Evolutionary conservation across 192 early-diverging fungal species (phyloP).

Genomic region (Phycomyces blakesleeanus): DNA sequence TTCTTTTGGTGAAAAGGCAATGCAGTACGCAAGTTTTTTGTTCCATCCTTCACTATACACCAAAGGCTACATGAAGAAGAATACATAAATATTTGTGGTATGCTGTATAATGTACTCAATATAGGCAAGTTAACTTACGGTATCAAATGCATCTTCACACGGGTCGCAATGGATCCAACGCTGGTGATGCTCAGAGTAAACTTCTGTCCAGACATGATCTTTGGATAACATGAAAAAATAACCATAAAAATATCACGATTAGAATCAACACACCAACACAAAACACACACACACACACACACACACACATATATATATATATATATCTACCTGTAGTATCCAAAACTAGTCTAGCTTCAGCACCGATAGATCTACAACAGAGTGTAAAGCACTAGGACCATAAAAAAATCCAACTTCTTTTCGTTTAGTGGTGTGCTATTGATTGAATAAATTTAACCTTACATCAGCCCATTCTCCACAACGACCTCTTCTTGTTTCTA

Average conservation of each 20-base stretch:
- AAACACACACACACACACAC: too few species aligned
- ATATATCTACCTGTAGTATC: conserved; percentile 36
- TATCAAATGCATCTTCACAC: conserved; percentile 55
- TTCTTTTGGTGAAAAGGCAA: conserved; percentile 43
- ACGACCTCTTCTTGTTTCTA: conserved; percentile 44
- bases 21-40: conserved; percentile 43
- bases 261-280: too few species aligned
- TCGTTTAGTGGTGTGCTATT: too few species aligned
- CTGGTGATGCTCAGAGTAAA: conserved; percentile 44
- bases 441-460: conserved; percentile 1
- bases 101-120: not conserved
- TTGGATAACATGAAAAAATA: too few species aligned
- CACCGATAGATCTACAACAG: conserved; percentile 46
- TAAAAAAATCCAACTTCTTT: too few species aligned
- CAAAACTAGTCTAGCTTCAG: conserved; percentile 43
- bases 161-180: conserved; percentile 55
- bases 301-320: too few species aligned
- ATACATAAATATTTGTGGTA: not conserved
- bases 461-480: conserved; percentile 61
- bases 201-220: conserved; percentile 57
- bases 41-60: conserved; percentile 53
- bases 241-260: not conserved
- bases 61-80: conserved; percentile 31
- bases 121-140: conserved; percentile 13
- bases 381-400: conserved; percentile 49